Base-by-base conservation (phyloP, 192 early-diverging fungal genomes). In the Gigaspora rosea region DNA sequence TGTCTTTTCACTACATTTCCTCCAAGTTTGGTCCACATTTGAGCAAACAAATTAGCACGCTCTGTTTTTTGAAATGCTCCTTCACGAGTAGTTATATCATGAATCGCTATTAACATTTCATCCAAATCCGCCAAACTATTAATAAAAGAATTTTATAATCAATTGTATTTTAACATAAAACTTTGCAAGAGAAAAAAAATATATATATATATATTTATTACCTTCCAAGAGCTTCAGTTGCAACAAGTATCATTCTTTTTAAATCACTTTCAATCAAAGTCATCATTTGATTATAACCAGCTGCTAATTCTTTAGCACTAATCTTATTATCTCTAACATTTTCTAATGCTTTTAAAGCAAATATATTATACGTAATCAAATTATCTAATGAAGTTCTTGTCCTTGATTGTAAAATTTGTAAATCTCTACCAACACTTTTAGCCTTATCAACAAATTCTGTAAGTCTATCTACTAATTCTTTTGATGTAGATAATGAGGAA, bases 331-430 rank as follows among this genome's bases (percentile, higher is more conserved):
- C 51, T 71, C 71, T 49, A 18, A 82, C 78, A 75, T 75, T 74
- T 79, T 77, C 63, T 27, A 85, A 54, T 54, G 76, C 67, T 56
- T 78, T 70, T 22, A 85, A 71, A 6, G 80, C 80, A 65, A 82
- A 86, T 20, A 80, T 78, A 46, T 88, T 87, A 77, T 85, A 80
- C 11, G 86, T 85, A 33, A 85, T 84, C 10, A 88, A 32, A n/a
- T 85, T 85, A 76, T 88, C 87, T 41, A 88, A 71, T 2, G 84
- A 84, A 10, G 81, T 83, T 52, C 83, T 84, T 7, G 86, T 83
- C 27, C 83, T 79, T 12, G 85, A 78, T 52, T 88, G 84, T 56
- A 88, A 51, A 7, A 79, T 77, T 65, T 86, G 85, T n/a, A 88
- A 54, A 46, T 86, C 73, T 50, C 86, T 68, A n/a, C 83, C 80